phyloP scores from a whole-genome alignment of 2,329 filamentous ascomycete species.

The Pestalotiopsis sp. region DNA sequence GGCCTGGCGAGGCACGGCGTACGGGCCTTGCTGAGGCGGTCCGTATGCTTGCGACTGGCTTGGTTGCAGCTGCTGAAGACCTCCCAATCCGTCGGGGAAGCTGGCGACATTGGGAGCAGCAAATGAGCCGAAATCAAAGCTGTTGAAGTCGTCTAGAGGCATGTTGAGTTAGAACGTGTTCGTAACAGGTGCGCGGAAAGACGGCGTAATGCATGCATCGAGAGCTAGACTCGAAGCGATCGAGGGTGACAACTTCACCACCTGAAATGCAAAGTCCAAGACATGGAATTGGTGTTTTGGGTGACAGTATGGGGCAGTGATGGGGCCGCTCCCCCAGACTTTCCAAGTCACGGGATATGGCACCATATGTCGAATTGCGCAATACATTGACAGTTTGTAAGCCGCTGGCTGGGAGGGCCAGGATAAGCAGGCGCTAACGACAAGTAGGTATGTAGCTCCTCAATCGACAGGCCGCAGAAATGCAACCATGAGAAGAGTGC shows the following conservation, averaged over 20 bases:
- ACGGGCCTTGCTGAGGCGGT: conserved; percentile 39
- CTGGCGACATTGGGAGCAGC: conserved; percentile 50
- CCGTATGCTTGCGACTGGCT: conserved; percentile 49
- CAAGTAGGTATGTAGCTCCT: background rate
- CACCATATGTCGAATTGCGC: conserved; percentile 52
- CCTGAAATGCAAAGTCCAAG: conserved; percentile 4
- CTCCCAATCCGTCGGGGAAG: conserved; percentile 44
- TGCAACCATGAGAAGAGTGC: conserved; percentile 8
- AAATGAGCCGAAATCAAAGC: conserved; percentile 58
- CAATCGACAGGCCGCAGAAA: conserved; percentile 5
- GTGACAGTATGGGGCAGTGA: conserved; percentile 21
- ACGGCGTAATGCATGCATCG: conserved; percentile 21
- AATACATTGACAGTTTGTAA: conserved; percentile 32
- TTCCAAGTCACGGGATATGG: conserved; percentile 62
- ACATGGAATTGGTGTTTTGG: conserved; percentile 25
- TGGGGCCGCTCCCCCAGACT: conserved; percentile 23
- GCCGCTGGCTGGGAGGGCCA: conserved; percentile 16
- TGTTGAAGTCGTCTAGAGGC: conserved; percentile 60
- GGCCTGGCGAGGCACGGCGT: conserved; percentile 31
- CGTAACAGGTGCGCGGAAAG: conserved; percentile 26
- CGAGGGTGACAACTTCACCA: conserved; percentile 31
- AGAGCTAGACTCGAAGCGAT: conserved; percentile 25
- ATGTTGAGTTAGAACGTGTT: conserved; percentile 45
- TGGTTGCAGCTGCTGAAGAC: conserved; percentile 54
- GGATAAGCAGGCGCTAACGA: conserved; percentile 14